Conservation (phyloP, 306 rosid species). For the Inga leiocalycina region DNA sequence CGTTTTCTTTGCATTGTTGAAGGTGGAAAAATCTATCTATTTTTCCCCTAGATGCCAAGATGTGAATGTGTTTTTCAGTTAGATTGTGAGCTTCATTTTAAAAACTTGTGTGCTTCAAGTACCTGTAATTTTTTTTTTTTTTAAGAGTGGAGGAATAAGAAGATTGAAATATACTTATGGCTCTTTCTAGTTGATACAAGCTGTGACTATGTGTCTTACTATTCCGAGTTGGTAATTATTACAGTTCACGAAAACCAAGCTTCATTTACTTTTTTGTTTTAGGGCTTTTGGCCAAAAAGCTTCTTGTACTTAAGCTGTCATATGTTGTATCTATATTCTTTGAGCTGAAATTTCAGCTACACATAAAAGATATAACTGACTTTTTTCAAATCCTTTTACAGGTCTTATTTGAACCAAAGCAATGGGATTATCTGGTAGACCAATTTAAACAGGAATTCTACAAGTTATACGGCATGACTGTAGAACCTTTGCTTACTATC, state of each 20-base stretch:
- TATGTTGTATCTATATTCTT: conserved; percentile 5
- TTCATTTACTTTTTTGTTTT: background rate
- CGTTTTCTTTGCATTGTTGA: background rate
- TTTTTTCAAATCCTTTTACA: conserved; percentile 42
- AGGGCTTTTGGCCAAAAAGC: background rate
- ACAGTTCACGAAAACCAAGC: conserved; percentile 12
- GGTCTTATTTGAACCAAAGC: conserved; percentile 94
- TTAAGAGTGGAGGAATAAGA: conserved; percentile 8
- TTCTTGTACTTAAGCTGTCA: background rate
- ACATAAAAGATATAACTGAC: background rate
- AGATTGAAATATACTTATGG: conserved; percentile 25
- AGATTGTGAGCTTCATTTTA: background rate
- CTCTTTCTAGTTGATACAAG: conserved; percentile 14
- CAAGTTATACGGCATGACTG: conserved; percentile 97
- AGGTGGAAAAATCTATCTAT: background rate
- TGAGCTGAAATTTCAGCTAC: conserved; percentile 6
- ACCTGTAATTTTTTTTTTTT: background rate
- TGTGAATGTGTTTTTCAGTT: background rate
- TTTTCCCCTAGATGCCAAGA: background rate
- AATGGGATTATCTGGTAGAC: conserved; percentile 91
- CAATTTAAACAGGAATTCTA: conserved; percentile 97
- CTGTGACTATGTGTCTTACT: background rate
- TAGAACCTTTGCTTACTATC: conserved; percentile 90
- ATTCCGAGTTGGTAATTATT: conserved; percentile 6
- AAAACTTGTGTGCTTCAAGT: background rate